Conservation (phyloP, 2,329 filamentous ascomycete genomes). For the Paecilomyces sp. region DNA sequence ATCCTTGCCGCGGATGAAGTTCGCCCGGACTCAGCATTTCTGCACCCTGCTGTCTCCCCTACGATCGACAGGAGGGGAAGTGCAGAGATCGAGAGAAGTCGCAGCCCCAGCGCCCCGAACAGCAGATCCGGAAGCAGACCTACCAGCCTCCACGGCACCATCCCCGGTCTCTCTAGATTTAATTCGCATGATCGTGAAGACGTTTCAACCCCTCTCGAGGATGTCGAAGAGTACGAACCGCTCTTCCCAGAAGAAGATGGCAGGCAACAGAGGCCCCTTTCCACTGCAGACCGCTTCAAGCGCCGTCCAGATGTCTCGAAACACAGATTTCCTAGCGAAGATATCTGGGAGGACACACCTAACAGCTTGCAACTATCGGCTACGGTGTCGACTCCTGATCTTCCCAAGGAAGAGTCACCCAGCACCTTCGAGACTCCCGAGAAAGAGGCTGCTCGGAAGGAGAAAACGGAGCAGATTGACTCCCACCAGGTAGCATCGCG, state of each 20-base stretch:
- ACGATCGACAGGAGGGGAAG: conserved; percentile 57
- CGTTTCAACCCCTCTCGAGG: conserved; percentile 64
- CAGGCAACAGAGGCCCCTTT: conserved; percentile 46
- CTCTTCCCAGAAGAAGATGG: conserved; percentile 76
- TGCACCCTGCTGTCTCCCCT: conserved; percentile 78
- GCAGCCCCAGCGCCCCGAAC: conserved; percentile 48
- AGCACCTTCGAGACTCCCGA: conserved; percentile 37
- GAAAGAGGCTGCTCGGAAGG: conserved; percentile 41
- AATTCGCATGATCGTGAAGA: conserved; percentile 47
- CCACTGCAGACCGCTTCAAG: conserved; percentile 51
- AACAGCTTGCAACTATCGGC: conserved; percentile 70
- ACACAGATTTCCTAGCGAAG: conserved; percentile 83
- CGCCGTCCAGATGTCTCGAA: conserved; percentile 45
- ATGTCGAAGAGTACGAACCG: conserved; percentile 91
- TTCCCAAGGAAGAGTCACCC: conserved; percentile 40
- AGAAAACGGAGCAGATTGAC: conserved; percentile 32
- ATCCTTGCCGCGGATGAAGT: conserved; percentile 88
- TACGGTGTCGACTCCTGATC: conserved; percentile 76
- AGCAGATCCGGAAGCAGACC: conserved; percentile 61
- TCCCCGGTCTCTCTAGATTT: conserved; percentile 47
- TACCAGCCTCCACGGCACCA: conserved; percentile 54
- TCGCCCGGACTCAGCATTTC: conserved; percentile 57
- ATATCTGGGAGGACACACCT: conserved; percentile 95
- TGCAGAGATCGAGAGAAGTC: conserved; percentile 47
- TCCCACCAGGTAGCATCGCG: conserved; percentile 27